phyloP scores from a whole-genome alignment of 306 rosid genomes.

The Corylus heterophylla region DNA sequence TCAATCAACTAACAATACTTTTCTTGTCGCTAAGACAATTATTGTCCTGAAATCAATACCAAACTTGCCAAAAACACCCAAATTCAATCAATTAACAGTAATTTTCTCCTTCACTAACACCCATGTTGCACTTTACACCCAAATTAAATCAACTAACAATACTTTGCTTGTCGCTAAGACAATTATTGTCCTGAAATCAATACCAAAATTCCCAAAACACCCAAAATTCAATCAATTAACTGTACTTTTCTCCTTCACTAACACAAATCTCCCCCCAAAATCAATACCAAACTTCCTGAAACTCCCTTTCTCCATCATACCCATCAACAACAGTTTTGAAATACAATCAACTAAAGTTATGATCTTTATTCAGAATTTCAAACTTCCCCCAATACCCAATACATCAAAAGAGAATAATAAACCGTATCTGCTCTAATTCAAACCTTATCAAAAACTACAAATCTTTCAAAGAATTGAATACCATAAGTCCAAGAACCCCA shows the following conservation, averaged over 20 bases:
- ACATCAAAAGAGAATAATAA: neutral
- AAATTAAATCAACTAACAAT: conserved; percentile 17
- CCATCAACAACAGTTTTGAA: conserved; percentile 40
- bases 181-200: conserved; percentile 16
- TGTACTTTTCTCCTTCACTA: neutral
- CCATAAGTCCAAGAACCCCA: conserved; percentile 18
- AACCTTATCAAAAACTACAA: neutral
- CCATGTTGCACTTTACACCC: conserved; percentile 48
- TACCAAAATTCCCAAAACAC: conserved; percentile 15
- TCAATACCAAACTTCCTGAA: neutral
- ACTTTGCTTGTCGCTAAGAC: neutral
- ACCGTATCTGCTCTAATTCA: neutral
- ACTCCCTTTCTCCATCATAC: conserved; percentile 19
- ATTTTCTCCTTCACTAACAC: neutral
- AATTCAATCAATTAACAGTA: conserved; percentile 16
- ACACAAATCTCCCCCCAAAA: neutral
- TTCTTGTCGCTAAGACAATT: neutral
- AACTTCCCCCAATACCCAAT: conserved; percentile 36
- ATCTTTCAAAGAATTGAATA: neutral
- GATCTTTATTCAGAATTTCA: conserved; percentile 9
- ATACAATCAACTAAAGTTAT: conserved; percentile 21
- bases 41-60: conserved; percentile 21
- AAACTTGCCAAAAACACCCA: conserved; percentile 3
- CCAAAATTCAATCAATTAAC: conserved; percentile 14
- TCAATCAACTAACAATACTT: conserved; percentile 18